Percentiles rank a stretch among this genome's conserved stretches.
Conservation (phyloP, 108 stramenopile species). For the Schizochytrium sp. region DNA sequence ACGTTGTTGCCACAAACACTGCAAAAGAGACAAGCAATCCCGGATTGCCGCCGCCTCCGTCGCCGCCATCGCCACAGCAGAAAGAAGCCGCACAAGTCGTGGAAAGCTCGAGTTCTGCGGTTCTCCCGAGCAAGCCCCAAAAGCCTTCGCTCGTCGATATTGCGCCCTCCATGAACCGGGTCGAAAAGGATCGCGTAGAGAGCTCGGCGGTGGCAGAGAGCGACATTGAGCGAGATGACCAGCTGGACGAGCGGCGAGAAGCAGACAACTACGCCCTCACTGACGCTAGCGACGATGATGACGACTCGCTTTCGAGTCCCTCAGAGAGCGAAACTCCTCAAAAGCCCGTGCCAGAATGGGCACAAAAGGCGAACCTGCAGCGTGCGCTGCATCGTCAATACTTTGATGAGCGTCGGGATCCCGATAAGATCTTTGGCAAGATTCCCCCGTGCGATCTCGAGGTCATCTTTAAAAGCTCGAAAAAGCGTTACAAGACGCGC, state of each 20-base stretch:
- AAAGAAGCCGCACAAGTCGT: no score
- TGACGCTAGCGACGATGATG: not conserved
- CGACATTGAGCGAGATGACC: not conserved
- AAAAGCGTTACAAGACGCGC: not conserved
- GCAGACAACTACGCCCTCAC: not conserved
- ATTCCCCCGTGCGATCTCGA: not conserved
- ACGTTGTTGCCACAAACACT: no score
- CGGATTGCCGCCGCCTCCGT: no score
- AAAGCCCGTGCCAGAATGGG: not conserved
- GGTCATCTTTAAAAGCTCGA: not conserved
- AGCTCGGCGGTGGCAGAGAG: no score
- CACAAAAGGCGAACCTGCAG: not conserved
- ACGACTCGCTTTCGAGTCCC: no score
- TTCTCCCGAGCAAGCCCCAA: no score
- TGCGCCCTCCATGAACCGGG: no score
- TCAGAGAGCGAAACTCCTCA: not conserved
- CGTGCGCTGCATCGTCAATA: not conserved
- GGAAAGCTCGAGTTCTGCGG: no score
- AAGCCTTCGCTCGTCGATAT: no score
- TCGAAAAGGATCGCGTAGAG: no score
- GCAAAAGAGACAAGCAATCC: no score
- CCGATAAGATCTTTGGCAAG: constrained; percentile 1
- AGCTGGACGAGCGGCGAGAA: not conserved
- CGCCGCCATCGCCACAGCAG: no score
- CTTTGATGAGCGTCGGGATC: not conserved